Evolutionary conservation across 768 basidiomycete genomes (phyloP).

Genomic region (Tulasnella sp.): DNA sequence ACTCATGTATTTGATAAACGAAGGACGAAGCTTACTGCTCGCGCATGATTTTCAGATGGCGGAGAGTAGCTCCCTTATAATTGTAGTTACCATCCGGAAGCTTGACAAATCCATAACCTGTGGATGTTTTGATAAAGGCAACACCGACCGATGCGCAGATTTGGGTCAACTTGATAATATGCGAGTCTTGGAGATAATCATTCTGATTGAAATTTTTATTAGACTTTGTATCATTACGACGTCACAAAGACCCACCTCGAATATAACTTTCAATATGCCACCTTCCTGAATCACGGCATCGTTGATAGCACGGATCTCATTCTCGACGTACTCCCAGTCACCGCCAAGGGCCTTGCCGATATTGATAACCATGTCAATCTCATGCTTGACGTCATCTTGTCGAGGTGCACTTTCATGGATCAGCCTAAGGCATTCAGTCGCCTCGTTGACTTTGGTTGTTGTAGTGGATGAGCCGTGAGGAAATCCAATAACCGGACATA

Average conservation of each 20-base stretch:
- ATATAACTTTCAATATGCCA: constrained; percentile 20
- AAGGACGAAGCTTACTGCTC: constrained; percentile 7
- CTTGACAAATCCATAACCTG: constrained; percentile 20
- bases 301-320: constrained; percentile 20
- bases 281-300: constrained; percentile 17
- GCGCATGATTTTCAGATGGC: constrained; percentile 18
- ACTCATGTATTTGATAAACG: neutral
- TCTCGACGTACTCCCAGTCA: constrained; percentile 19
- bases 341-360: constrained; percentile 19
- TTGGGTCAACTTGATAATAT: constrained; percentile 18
- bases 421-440: constrained; percentile 14
- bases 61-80: constrained; percentile 18
- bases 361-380: constrained; percentile 21
- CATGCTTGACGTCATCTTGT: constrained; percentile 15
- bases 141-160: constrained; percentile 18
- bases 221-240: neutral
- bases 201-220: constrained; percentile 3
- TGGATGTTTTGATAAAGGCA: constrained; percentile 20
- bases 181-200: constrained; percentile 17
- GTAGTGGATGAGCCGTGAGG: constrained; percentile 19
- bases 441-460: constrained; percentile 17
- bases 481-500: constrained; percentile 20
- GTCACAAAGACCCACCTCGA: constrained; percentile 14
- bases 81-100: constrained; percentile 14
- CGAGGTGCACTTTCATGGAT: too few relatives aligned